Evolutionary conservation across 192 early-diverging fungal species (phyloP), one percentile per base, ranked within the genome.

Genomic region (Coemansia sp.): DNA sequence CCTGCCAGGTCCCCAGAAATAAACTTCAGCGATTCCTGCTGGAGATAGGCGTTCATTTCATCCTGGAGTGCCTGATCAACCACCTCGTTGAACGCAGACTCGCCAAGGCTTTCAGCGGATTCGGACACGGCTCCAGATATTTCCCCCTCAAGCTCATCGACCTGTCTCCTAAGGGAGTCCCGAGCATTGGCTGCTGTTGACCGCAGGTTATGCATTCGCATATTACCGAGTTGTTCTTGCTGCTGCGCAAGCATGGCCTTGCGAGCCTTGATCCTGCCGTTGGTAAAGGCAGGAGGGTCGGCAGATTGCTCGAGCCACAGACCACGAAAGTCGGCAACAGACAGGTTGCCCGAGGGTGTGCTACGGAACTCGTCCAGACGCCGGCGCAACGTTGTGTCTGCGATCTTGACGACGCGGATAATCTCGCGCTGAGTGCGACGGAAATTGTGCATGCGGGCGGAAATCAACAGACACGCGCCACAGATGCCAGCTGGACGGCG

Each of bases 401-500:
- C 94, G 49, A 96, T 92, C 64, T 95, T 97, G 59, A 95, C 94
- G 0, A 95, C 88, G 45, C 85, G 74, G 55, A 94, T 92, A 48
- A 99, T 91, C 72, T 99, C 96, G 21, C 74, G 83, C 29, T 85
- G 77, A 5, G 95, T 89, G 29, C 96, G 84, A 30, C 87, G 81
- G 61, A 93, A 99, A 39, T 93, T 91, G 64, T 97, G 89, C 90
- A 97, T 93, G 48, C 94, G 77, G 2, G 94, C 92, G 2, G 95
- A 91, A 66, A 99, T 90, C 20, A 93, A 84, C 31, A 99, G 69
- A 63, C 91, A 89, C 3, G 94, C 95, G 8, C 94, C 96, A 80
- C 96, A 99, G 28, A 99, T 94, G 51, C 96, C 96, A 13, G 94
- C 86, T 5, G 95, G 95, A 4, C 93, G 86, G 58, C 96, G 86